A percentile compares a stretch with the other conserved stretches of the same genome.
phyloP scores from a whole-genome alignment of 352 stramenopile genomes.

The Globisporangium takayamanum region DNA sequence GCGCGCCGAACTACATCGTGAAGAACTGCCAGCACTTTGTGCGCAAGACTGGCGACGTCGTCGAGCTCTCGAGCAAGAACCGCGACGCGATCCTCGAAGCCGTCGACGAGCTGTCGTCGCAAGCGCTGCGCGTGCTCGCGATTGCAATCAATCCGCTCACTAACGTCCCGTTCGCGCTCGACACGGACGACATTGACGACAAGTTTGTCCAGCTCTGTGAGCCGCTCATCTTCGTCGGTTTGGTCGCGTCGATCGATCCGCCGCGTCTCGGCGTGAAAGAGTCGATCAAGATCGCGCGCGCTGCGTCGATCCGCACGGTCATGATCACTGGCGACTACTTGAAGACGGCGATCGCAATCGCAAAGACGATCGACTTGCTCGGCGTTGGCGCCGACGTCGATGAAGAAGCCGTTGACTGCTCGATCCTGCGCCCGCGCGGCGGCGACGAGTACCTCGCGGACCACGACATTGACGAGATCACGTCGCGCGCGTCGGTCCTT shows the following conservation, averaged over 20 bases:
- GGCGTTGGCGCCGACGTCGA: constrained; percentile 10
- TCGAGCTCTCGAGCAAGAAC: constrained; percentile 13
- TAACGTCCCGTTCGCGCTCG: constrained; percentile 10
- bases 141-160: constrained; percentile 51
- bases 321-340: constrained; percentile 92
- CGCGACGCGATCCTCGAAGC: constrained; percentile 22
- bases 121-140: constrained; percentile 61
- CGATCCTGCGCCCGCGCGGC: constrained; percentile 6
- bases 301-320: constrained; percentile 36
- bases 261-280: constrained; percentile 28
- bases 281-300: constrained; percentile 26
- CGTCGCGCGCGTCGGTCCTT: constrained; percentile 6
- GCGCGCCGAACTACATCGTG: constrained; percentile 34
- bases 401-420: constrained; percentile 10
- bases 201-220: constrained; percentile 27
- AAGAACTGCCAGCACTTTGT: constrained; percentile 27
- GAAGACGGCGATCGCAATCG: constrained; percentile 89
- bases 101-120: constrained; percentile 26
- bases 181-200: constrained; percentile 22
- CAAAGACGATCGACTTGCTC: constrained; percentile 80
- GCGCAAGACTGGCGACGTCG: constrained; percentile 21
- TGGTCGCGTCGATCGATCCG: constrained; percentile 82
- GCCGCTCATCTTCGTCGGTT: constrained; percentile 77
- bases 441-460: constrained; percentile 8
- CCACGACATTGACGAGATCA: constrained; percentile 13